A percentile compares a stretch with the other conserved stretches of the same genome.
phyloP scores from a whole-genome alignment of 768 basidiomycete species.

The Fistulinella prunicolor region DNA sequence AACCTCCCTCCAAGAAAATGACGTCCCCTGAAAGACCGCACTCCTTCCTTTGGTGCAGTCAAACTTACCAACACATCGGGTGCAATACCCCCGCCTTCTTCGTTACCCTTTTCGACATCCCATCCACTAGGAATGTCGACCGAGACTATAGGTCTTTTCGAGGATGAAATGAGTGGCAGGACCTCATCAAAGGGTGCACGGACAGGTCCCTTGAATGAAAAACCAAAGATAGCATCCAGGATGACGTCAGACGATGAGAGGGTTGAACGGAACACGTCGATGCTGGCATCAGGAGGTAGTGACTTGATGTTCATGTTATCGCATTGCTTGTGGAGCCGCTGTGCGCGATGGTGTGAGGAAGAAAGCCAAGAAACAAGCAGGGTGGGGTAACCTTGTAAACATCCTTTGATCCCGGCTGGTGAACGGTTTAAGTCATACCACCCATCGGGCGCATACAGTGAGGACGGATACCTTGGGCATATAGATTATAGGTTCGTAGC shows the following conservation, averaged over 20 bases:
- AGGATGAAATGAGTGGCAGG: slow-evolving; percentile 60
- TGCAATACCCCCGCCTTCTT: slow-evolving; percentile 51
- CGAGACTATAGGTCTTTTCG: slow-evolving; percentile 79
- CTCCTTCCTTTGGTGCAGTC: slow-evolving; percentile 93
- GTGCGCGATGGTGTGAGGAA: not conserved
- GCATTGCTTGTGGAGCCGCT: slow-evolving; percentile 86
- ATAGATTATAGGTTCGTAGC: slow-evolving; percentile 85
- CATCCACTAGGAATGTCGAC: slow-evolving; percentile 98
- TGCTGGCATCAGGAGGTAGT: slow-evolving; percentile 49
- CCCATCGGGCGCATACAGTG: not conserved
- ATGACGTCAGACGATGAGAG: slow-evolving; percentile 72
- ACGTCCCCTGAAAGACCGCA: slow-evolving; percentile 66
- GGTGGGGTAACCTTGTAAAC: slow-evolving; percentile 67
- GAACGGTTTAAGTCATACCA: not conserved
- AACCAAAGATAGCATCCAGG: slow-evolving; percentile 96
- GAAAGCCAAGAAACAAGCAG: not conserved
- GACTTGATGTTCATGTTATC: slow-evolving; percentile 83
- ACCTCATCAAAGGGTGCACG: slow-evolving; percentile 83
- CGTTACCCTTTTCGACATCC: slow-evolving; percentile 82
- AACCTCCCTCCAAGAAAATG: slow-evolving; percentile 97
- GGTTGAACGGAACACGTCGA: slow-evolving; percentile 45
- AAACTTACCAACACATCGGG: slow-evolving; percentile 85
- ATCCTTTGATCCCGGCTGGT: slow-evolving; percentile 88
- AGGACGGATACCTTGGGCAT: slow-evolving; percentile 75
- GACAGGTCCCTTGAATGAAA: slow-evolving; percentile 92